These are phyloP conservation scores for Sungouiozyma ichnusensis DNA, from an alignment of 805 yeast genomes.

Conservation along the genomic window DNA sequence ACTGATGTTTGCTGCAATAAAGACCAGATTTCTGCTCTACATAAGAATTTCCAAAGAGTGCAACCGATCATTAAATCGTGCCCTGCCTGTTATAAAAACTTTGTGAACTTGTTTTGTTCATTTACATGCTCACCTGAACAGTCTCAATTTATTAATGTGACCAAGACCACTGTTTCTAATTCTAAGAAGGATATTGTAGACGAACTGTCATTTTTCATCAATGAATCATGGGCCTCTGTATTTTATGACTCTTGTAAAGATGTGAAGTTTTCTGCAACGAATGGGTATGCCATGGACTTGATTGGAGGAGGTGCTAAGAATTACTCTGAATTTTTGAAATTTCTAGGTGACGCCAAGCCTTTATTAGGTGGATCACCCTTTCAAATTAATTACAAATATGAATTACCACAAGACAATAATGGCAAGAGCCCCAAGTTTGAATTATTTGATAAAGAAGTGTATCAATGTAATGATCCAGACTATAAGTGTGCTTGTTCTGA, in stretches of 20 bases:
- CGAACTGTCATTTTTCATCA: slow-evolving; percentile 56
- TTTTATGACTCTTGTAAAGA: slow-evolving; percentile 80
- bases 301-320: slow-evolving; percentile 94
- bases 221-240: slow-evolving; percentile 45
- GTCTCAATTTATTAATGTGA: slow-evolving; percentile 59
- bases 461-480: slow-evolving; percentile 47
- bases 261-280: slow-evolving; percentile 87
- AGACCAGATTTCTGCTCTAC: slow-evolving; percentile 48
- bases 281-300: slow-evolving; percentile 92
- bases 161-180: slow-evolving; percentile 32
- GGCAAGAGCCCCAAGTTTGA: slow-evolving; percentile 8
- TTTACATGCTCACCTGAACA: slow-evolving; percentile 89
- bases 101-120: slow-evolving; percentile 71
- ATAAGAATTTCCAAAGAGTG: slow-evolving; percentile 56
- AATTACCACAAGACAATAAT: slow-evolving; percentile 18
- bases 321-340: slow-evolving; percentile 64
- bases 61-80: slow-evolving; percentile 78
- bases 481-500: slow-evolving; percentile 87
- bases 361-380: slow-evolving; percentile 91
- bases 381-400: slow-evolving; percentile 70
- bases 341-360: slow-evolving; percentile 91
- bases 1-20: slow-evolving; percentile 58
- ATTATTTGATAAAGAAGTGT: slow-evolving; percentile 15
- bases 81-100: slow-evolving; percentile 87
- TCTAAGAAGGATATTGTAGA: slow-evolving; percentile 51